phyloP scores from a whole-genome alignment of 23 red algal species.

The Agarophyton chilense region DNA sequence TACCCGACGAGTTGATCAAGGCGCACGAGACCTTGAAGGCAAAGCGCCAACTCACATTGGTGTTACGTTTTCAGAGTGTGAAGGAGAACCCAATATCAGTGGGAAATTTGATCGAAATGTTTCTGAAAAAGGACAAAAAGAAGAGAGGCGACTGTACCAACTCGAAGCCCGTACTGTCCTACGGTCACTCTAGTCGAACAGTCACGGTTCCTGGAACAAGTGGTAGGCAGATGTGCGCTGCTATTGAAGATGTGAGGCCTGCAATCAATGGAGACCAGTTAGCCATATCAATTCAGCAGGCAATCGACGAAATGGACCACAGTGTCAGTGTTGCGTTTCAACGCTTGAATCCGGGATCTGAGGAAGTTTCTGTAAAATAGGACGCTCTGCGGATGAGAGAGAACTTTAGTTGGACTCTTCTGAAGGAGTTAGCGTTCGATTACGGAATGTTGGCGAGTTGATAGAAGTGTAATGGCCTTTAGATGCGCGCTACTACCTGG shows the following conservation, averaged over 20 bases:
- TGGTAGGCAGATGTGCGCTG: not conserved
- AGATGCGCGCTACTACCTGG: not conserved
- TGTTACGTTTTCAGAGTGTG: not conserved
- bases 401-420: too few relatives aligned
- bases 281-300: not conserved
- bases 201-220: conserved; percentile 18
- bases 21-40: not conserved
- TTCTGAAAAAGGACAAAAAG: not conserved
- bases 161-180: not conserved
- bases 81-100: not conserved
- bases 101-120: not conserved
- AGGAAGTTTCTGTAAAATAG: too few relatives aligned
- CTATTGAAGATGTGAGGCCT: conserved; percentile 27
- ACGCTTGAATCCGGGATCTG: too few relatives aligned
- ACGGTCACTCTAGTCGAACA: not conserved
- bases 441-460: not conserved
- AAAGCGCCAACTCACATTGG: not conserved
- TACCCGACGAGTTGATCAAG: not conserved
- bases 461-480: conserved; percentile 22
- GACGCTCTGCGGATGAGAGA: not conserved
- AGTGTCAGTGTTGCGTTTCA: too few relatives aligned
- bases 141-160: not conserved
- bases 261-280: not conserved
- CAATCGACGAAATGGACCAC: conserved; percentile 20
- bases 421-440: not conserved